Base-by-base conservation (phyloP, 148 eudicot genomes). In the Cornus kousa region DNA sequence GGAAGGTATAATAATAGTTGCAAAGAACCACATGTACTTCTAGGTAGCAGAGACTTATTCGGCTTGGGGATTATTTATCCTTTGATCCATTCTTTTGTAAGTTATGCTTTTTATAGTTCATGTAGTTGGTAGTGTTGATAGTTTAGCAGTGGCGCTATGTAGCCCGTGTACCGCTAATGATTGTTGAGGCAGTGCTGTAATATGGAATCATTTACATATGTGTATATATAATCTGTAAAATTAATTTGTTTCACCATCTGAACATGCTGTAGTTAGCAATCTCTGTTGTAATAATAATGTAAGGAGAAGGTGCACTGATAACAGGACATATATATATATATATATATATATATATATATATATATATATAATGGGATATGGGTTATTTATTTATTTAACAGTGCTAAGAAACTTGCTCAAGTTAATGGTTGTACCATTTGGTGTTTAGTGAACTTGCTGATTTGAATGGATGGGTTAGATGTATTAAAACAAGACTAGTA, bases 11-110 rank as follows among this genome's bases (percentile, higher is more conserved):
- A 73, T 62, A 72, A 77, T 20, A 67, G 66, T 77, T 80, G 85
- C 74, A 78, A 66, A 82, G 37, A 76, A 67, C 72, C 65, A 71
- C 78, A 73, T 82, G 80, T 76, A 72, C 78, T 81, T 72, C 60
- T 80, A 77, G 83, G 83, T 84, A 79, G 87, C 80, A 72, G 82
- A 80, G 77, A 70, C 70, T 68, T 72, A 83, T 81, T 83, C 59
- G 79, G 84, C 69, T 57, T 71, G 43, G 66, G 81, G 85, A 55
- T 55, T 67, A 23, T 71, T 67, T 60, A 74, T 75, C 71, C 66
- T 80, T 71, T 72, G 76, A 81, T 85, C 71, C 74, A 86, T 86
- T 80, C 83, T 77, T 84, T 80, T 74, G 78, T 73, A 75, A 73
- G 75, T 78, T 75, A 68, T 62, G 75, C 70, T 71, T 68, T 68